phyloP scores from a whole-genome alignment of 495 filamentous ascomycete genomes.

The Elasticomyces elasticus region DNA sequence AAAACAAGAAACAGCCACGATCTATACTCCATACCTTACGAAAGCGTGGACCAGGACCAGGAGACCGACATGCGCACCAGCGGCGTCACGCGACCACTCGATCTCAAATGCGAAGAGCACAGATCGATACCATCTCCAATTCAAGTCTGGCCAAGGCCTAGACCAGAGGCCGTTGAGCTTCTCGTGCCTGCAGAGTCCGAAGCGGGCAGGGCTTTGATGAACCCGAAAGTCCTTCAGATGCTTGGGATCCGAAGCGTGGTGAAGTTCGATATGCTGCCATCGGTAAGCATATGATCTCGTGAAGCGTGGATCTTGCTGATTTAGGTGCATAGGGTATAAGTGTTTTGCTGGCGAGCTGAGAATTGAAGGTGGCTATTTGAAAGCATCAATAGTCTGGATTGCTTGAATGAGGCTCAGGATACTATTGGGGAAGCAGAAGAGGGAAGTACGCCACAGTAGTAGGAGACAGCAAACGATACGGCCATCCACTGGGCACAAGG shows the following conservation, averaged over 20 bases:
- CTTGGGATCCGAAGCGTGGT: neutral
- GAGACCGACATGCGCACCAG: neutral
- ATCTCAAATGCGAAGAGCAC: neutral
- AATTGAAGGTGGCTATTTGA: neutral
- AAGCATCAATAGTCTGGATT: neutral
- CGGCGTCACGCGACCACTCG: neutral
- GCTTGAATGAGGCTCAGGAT: neutral
- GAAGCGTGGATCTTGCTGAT: neutral
- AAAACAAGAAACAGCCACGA: neutral
- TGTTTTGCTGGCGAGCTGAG: neutral
- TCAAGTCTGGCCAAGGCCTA: neutral
- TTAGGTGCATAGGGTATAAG: neutral
- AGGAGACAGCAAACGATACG: too few relatives aligned
- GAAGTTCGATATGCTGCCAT: constrained; percentile 2
- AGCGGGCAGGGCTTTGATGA: neutral
- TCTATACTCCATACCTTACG: neutral
- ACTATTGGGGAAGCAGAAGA: too few relatives aligned
- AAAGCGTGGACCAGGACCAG: neutral
- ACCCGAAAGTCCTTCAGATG: neutral
- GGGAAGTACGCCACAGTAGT: too few relatives aligned
- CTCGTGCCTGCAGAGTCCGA: constrained; percentile 1
- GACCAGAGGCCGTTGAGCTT: neutral
- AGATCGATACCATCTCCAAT: neutral
- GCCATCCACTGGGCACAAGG: too few relatives aligned
- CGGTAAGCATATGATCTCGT: neutral